A percentile compares a stretch with the other conserved stretches of the same genome.
These are phyloP conservation scores for Mycosphaerella arachidis DNA, from an alignment of 2,329 filamentous ascomycete species.

Conservation along the genomic window DNA sequence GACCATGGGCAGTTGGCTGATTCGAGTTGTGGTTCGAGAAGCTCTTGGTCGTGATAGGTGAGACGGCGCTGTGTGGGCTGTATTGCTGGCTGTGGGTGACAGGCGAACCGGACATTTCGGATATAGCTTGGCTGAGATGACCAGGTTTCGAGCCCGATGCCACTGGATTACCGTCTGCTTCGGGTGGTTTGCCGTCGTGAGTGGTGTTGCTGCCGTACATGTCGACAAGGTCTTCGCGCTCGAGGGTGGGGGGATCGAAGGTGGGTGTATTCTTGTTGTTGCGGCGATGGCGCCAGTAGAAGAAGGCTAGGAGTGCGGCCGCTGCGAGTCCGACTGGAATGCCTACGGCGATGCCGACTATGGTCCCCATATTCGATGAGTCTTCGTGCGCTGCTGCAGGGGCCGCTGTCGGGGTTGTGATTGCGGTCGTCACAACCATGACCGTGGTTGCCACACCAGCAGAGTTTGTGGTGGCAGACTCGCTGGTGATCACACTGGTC, in stretches of 20 bases:
- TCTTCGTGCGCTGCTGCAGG: background rate
- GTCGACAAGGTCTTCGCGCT: conserved; percentile 1
- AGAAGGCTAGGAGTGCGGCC: background rate
- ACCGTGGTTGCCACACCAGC: conserved; percentile 5
- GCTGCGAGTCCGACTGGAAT: conserved; percentile 1
- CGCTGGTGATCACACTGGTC: background rate
- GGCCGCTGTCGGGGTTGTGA: background rate
- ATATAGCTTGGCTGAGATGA: background rate
- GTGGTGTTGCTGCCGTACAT: conserved; percentile 5
- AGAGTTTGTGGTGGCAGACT: conserved; percentile 4
- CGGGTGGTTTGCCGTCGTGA: background rate
- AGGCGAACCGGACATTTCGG: conserved; percentile 6
- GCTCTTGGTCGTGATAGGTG: background rate
- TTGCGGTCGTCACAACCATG: conserved; percentile 2
- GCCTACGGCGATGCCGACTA: background rate
- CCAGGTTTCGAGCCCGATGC: background rate
- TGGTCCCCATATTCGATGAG: background rate
- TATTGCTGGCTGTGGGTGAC: background rate
- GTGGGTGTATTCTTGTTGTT: background rate
- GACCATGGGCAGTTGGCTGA: background rate
- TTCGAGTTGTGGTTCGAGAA: background rate
- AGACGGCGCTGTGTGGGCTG: background rate
- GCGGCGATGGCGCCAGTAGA: conserved; percentile 1
- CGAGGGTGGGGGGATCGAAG: background rate
- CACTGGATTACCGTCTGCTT: background rate